Evolutionary conservation across 257 asterid genomes (phyloP).

Genomic region (Gentiana macrophylla): DNA sequence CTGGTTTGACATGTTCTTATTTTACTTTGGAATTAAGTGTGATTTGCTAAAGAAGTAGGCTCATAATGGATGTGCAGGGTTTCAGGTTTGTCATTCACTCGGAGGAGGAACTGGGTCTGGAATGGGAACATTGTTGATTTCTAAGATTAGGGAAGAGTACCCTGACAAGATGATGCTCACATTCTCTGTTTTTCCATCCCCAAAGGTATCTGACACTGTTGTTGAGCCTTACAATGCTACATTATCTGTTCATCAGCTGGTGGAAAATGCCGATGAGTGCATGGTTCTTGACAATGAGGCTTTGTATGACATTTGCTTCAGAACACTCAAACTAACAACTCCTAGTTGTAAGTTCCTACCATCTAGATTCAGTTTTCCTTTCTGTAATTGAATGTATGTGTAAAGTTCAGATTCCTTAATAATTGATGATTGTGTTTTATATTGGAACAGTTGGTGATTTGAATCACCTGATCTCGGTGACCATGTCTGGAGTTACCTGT

Average conservation of each 20-base stretch:
- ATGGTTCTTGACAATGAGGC: slow-evolving; percentile 42
- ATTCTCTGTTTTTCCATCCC: slow-evolving; percentile 30
- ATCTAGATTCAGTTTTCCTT: no score
- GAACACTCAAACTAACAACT: slow-evolving; percentile 35
- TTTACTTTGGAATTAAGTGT: background rate
- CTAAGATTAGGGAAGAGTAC: slow-evolving; percentile 38
- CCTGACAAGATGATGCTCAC: slow-evolving; percentile 30
- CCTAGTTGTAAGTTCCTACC: slow-evolving; percentile 31
- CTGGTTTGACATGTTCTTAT: background rate
- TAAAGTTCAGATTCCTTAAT: background rate
- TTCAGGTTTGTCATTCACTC: slow-evolving; percentile 42
- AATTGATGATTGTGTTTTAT: background rate
- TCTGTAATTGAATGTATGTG: background rate
- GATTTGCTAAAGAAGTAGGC: background rate
- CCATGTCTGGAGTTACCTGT: slow-evolving; percentile 47
- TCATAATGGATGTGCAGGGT: slow-evolving; percentile 18
- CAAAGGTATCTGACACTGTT: slow-evolving; percentile 37
- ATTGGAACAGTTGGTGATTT: slow-evolving; percentile 37
- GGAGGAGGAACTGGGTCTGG: slow-evolving; percentile 36
- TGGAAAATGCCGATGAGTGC: slow-evolving; percentile 44
- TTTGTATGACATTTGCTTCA: slow-evolving; percentile 37
- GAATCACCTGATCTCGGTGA: slow-evolving; percentile 41
- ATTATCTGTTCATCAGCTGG: slow-evolving; percentile 40
- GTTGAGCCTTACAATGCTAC: slow-evolving; percentile 30
- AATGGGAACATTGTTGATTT: slow-evolving; percentile 29